A percentile compares a stretch with the other conserved stretches of the same genome.
Conservation (phyloP, 305 asterid genomes). For the Fraxinus dipetala region DNA sequence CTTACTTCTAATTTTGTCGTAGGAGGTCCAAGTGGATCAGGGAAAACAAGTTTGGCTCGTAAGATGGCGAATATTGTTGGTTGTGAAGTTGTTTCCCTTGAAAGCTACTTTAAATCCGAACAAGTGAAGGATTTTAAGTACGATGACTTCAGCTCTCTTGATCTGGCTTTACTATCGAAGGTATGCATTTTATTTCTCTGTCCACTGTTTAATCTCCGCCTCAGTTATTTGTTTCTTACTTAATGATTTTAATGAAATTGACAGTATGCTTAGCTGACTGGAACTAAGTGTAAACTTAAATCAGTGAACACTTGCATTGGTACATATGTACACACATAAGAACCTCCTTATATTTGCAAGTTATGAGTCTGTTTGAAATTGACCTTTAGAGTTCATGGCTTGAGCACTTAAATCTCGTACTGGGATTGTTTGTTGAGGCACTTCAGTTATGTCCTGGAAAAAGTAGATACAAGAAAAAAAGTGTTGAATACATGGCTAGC, state of each 20-base stretch:
- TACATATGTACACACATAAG: neutral
- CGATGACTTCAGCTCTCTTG: slow-evolving; percentile 94
- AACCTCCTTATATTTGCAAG: neutral
- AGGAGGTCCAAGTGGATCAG: slow-evolving; percentile 99
- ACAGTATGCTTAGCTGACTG: slow-evolving; percentile 11
- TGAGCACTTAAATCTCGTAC: neutral
- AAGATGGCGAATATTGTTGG: slow-evolving; percentile 99
- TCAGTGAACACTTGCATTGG: neutral
- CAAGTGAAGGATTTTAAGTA: slow-evolving; percentile 86
- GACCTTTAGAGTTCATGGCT: neutral
- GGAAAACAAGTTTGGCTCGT: slow-evolving; percentile 97
- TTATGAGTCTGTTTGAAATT: slow-evolving; percentile 2
- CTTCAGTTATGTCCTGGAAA: neutral
- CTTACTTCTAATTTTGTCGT: slow-evolving; percentile 20
- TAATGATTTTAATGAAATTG: slow-evolving; percentile 7
- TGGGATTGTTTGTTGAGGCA: neutral
- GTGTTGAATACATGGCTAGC: neutral
- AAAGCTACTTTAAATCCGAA: slow-evolving; percentile 86
- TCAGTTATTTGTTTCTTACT: neutral
- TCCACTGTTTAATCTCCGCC: slow-evolving; percentile 10
- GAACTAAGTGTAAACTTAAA: slow-evolving; percentile 9
- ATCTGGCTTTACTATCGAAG: slow-evolving; percentile 85
- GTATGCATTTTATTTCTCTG: slow-evolving; percentile 41
- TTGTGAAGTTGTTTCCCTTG: slow-evolving; percentile 97
- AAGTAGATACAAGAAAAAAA: neutral